Evolutionary conservation across 73 alveolate genomes (phyloP).

Genomic region (Stentor coeruleus): DNA sequence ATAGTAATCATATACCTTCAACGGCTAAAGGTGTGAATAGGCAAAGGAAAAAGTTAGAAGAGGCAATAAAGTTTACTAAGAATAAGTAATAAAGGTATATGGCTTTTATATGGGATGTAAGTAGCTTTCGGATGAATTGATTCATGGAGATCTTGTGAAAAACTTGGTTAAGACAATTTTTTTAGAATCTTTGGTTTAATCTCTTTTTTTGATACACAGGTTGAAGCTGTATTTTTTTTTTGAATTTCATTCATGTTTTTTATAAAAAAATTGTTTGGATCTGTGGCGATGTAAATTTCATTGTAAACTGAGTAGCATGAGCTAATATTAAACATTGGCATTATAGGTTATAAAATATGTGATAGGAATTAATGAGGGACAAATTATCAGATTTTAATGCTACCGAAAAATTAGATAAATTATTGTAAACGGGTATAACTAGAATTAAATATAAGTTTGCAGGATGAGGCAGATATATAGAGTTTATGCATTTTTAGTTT

Average conservation of each 20-base stretch:
- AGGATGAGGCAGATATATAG: too few relatives aligned
- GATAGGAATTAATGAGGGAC: too few relatives aligned
- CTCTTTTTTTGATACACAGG: conserved; percentile 52
- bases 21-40: background rate
- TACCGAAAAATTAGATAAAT: too few relatives aligned
- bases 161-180: conserved; percentile 50
- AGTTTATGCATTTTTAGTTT: too few relatives aligned
- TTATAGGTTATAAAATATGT: background rate
- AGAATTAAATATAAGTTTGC: too few relatives aligned
- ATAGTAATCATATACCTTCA: background rate
- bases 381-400: too few relatives aligned
- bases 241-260: conserved; percentile 70
- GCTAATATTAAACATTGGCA: background rate
- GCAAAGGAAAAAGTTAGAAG: background rate
- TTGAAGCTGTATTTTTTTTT: conserved; percentile 56
- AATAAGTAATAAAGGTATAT: background rate
- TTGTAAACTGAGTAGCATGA: conserved; percentile 55
- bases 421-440: too few relatives aligned
- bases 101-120: too few relatives aligned
- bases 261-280: conserved; percentile 58
- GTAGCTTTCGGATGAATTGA: conserved; percentile 44
- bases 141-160: conserved; percentile 66
- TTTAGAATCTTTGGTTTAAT: conserved; percentile 60
- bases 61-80: background rate
- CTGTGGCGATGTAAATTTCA: conserved; percentile 36